These are phyloP conservation scores for Scleromitrula shiraiana DNA, from an alignment of 2,329 filamentous ascomycete genomes.

Conservation along the genomic window DNA sequence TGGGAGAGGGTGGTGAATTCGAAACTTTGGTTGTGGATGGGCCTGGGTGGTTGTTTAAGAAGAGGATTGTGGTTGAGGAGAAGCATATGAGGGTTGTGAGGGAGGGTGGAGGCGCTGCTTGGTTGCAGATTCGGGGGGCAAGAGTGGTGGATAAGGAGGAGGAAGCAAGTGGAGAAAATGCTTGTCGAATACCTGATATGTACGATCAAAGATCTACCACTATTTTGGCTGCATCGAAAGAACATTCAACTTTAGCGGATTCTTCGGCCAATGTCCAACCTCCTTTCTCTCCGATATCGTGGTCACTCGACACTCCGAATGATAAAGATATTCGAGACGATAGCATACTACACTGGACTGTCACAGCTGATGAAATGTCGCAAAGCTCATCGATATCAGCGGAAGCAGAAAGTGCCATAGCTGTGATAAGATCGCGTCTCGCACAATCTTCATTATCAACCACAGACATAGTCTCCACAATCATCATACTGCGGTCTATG, in stretches of 20 bases:
- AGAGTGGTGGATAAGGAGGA: slow-evolving; percentile 39
- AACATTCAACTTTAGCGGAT: neutral
- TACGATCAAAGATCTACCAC: slow-evolving; percentile 55
- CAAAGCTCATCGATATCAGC: slow-evolving; percentile 33
- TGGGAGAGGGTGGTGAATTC: slow-evolving; percentile 94
- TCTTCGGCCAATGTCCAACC: neutral
- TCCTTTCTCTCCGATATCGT: neutral
- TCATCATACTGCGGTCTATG: slow-evolving; percentile 73
- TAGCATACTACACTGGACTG: slow-evolving; percentile 16
- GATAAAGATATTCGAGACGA: neutral
- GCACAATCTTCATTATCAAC: slow-evolving; percentile 30
- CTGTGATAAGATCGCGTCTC: slow-evolving; percentile 38
- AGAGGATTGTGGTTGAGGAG: slow-evolving; percentile 55
- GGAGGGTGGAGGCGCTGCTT: slow-evolving; percentile 72
- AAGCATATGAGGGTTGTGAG: slow-evolving; percentile 44
- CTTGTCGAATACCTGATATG: slow-evolving; percentile 51
- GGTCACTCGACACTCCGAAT: neutral
- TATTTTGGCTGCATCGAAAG: slow-evolving; percentile 13
- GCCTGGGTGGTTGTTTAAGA: slow-evolving; percentile 63
- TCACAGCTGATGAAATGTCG: slow-evolving; percentile 4
- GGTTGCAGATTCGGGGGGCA: slow-evolving; percentile 51
- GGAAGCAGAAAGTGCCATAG: slow-evolving; percentile 42
- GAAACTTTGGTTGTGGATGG: slow-evolving; percentile 87
- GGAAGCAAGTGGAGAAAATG: slow-evolving; percentile 31
- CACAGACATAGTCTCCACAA: slow-evolving; percentile 43